Evolutionary conservation across 352 stramenopile species (phyloP), one percentile per base, ranked within the genome.

Genomic region (Albugo candida): DNA sequence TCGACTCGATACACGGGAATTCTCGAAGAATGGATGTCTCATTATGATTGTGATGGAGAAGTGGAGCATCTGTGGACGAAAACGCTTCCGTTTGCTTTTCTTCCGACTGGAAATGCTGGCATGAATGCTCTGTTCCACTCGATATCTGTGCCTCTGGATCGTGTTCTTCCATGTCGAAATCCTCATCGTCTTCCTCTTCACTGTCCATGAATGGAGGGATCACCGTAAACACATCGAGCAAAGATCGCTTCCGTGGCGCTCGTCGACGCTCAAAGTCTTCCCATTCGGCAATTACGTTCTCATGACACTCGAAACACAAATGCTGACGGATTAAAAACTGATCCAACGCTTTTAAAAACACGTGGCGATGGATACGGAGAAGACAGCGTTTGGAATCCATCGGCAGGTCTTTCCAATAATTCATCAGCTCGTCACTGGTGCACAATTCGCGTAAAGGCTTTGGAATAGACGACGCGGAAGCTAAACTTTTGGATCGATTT

Each of bases 231-330:
- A 82, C 65, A 43, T 83, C 73, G 52, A 80, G 73, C 31, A 83
- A 42, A 49, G 70, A 83, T 38, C 73, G 73, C 46, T 58, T 80
- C 8, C 24, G 3, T 13, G 70, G 65, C 4, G 66, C 74, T 17
- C 73, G 73, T 47, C 65, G 69, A 17, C 65, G 65, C 46, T 85
- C 73, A 42, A 80, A 66, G 47, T 85, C 73, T 51, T 83, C 73
- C 73, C 73, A 85, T 59, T 85, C 73, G 45, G 70, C 68, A 27
- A 85, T 69, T 31, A 85, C 70, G 40, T 85, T 85, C 63, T 85
- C 73, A 54, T 85, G 73, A 49, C 73, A 85, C 58, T 85, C 73
- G 52, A 70, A 85, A 61, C 73, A 85, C 37, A 85, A 55, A 41
- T 85, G 81, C 47, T 81, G 68, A 13, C 62, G 58, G 54, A 85